Evolutionary conservation across 768 basidiomycete species (phyloP), one percentile per base, ranked within the genome.

Genomic region (Glaciozyma antarctica): DNA sequence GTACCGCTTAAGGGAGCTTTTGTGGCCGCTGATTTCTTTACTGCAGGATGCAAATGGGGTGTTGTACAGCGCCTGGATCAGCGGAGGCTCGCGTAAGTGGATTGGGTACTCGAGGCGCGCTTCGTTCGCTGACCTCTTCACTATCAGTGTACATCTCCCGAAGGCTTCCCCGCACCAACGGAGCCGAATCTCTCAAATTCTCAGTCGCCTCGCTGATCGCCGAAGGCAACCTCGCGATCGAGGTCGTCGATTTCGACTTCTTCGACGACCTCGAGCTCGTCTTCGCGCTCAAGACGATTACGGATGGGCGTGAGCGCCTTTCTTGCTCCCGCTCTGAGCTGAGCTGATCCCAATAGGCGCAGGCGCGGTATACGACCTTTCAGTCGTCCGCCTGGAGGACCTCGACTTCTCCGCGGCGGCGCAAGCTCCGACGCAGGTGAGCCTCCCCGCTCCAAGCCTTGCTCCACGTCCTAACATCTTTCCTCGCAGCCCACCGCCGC

Each of bases 221-320:
- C 5, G 9, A 34, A 2, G 49, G 34, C 24, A 53, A 62, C 2
- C 19, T 41, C 8, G 22, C 53, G 19, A 9, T 62, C 45, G 28
- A 53, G n/a, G 53, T 61, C 0, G 17, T 65, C 28, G 63, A 62
- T 13, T 38, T 62, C 19, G 61, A 59, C 16, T 32, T 64, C 7
- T 43, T 51, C 15, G 30, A 30, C 28, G 64, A 44, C 2, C 30
- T 9, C 0, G 64, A 60, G 48, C 24, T 58, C 2, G 38, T 57
- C 2, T 30, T 65, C 3, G 60, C 28, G 32, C 22, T 34, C 48
- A 38, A 63, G 48, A 38, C 45, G n/a, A 16, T 1, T 7, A 21
- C 4, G 16, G 41, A 44, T 5, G 60, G 24, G 8, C 47, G 64
- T 65, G 28, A 30, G 52, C 41, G 1, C 30, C 10, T 41, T 5